Evolutionary conservation across 129 eudicot species (phyloP), one percentile per base, ranked within the genome.

Genomic region (Pulicaria dysenterica): DNA sequence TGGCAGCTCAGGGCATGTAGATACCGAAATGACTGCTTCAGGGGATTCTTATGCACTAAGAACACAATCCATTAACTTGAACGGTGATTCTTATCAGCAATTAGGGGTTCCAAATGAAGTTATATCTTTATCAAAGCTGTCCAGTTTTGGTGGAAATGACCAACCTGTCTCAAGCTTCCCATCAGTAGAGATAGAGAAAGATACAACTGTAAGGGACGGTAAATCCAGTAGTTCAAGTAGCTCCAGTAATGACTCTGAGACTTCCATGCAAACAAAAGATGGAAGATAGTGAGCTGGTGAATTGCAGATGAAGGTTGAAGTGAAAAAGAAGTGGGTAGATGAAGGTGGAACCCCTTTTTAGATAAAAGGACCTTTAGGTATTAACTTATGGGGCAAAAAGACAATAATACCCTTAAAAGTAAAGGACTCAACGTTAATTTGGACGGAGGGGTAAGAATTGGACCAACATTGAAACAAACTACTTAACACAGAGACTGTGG

Each of bases 161-260:
- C 56, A 82, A 39, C 98, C 96, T 61, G 64, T 73, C 16, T 75
- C 96, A 46, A 81, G 88, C 83, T 92, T 80, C 56, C 85, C 91
- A 47, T 83, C 88, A 3, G 85, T 88, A 51, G 86, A 84, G 79
- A 84, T 86, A 73, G 94, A 89, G 45, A 89, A 81, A 79, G 91
- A 89, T 72, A 70, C 81, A 40, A 73, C 70, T 24, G 70, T 67
- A n/a, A 76, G 82, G 41, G 81, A 87, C 83, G 81, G 77, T 80
- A 89, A 85, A 80, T 64, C 81, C 81, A 80, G 82, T 73, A 85
- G 89, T 72, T 84, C 95, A 74, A 87, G 90, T 81, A 82, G 92
- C 76, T 88, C 92, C 69, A 88, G 91, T 67, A 82, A 92, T 72
- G 91, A 78, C 40, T 88, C 92, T 40, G 92, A n/a, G n/a, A n/a